Conservation (phyloP, 495 filamentous ascomycete genomes). For the Penicillium arizonense region DNA sequence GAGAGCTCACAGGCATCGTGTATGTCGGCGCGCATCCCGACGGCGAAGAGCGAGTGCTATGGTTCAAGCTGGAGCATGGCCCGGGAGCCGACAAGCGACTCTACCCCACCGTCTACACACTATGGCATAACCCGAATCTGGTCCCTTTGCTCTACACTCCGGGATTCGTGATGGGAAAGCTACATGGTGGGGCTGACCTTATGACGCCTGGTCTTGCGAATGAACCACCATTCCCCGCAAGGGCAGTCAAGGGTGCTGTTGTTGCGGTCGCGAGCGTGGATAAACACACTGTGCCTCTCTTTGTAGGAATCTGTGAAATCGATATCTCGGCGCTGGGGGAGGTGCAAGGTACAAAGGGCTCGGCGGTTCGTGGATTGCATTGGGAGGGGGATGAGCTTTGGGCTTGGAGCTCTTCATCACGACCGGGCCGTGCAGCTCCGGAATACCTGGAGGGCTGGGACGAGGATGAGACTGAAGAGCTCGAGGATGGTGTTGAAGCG, state of each 20-base stretch:
- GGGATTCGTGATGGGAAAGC: constrained; percentile 59
- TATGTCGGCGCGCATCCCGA: constrained; percentile 60
- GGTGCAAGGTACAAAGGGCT: constrained; percentile 64
- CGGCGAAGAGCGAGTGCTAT: constrained; percentile 64
- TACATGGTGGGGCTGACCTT: constrained; percentile 65
- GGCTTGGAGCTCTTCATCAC: constrained; percentile 59
- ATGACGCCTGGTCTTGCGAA: constrained; percentile 72
- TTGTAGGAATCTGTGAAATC: constrained; percentile 66
- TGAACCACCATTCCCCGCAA: constrained; percentile 64
- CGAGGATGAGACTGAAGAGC: constrained; percentile 34
- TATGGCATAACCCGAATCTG: constrained; percentile 63
- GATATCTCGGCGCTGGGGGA: constrained; percentile 57
- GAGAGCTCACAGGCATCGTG: constrained; percentile 61
- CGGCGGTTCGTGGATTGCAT: constrained; percentile 65
- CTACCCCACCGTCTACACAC: constrained; percentile 68
- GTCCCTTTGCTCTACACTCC: constrained; percentile 65
- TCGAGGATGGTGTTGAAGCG: constrained; percentile 39
- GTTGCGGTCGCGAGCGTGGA: constrained; percentile 67
- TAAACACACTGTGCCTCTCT: constrained; percentile 59
- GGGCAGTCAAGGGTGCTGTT: constrained; percentile 59
- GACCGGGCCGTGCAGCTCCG: constrained; percentile 49
- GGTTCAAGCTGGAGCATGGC: constrained; percentile 66
- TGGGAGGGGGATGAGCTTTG: constrained; percentile 77
- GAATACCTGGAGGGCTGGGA: constrained; percentile 51
- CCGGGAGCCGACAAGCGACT: constrained; percentile 47